Conservation (phyloP, 1,284 basidiomycete species). For the Ganoderma sinense region DNA sequence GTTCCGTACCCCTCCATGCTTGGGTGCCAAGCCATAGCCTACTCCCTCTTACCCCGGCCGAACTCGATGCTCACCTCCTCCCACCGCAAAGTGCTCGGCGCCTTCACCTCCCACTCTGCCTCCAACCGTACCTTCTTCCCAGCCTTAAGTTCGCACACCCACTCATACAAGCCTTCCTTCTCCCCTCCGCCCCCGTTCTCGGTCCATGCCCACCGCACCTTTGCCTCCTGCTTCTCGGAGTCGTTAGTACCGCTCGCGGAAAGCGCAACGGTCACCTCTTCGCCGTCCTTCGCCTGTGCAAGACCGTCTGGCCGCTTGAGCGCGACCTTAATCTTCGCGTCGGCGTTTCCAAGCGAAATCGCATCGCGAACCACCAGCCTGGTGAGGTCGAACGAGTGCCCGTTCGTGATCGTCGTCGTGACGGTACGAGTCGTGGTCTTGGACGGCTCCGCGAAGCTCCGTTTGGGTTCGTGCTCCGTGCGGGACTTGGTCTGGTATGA, state of each 20-base stretch:
- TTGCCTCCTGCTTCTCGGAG: conserved; percentile 14
- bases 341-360: conserved; percentile 51
- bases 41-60: neutral
- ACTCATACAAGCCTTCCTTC: conserved; percentile 40
- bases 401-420: conserved; percentile 54
- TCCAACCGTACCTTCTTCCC: conserved; percentile 46
- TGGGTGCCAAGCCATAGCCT: too few species aligned
- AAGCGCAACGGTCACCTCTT: conserved; percentile 42
- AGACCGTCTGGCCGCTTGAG: conserved; percentile 55
- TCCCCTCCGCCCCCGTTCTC: conserved; percentile 32
- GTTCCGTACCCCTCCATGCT: too few species aligned
- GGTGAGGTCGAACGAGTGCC: conserved; percentile 51
- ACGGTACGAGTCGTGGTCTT: conserved; percentile 53
- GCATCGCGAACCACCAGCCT: conserved; percentile 56
- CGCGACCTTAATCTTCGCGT: conserved; percentile 52
- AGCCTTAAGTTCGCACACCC: conserved; percentile 36
- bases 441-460: conserved; percentile 49
- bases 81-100: conserved; percentile 4
- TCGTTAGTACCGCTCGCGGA: too few species aligned
- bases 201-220: conserved; percentile 35
- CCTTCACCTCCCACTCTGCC: conserved; percentile 31
- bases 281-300: conserved; percentile 51
- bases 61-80: conserved; percentile 5
- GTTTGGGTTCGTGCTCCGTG: conserved; percentile 37
- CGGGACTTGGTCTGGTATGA: conserved; percentile 16